Evolutionary conservation across 768 basidiomycete genomes (phyloP), one percentile per base, ranked within the genome.

Genomic region (Trametes meyenii): DNA sequence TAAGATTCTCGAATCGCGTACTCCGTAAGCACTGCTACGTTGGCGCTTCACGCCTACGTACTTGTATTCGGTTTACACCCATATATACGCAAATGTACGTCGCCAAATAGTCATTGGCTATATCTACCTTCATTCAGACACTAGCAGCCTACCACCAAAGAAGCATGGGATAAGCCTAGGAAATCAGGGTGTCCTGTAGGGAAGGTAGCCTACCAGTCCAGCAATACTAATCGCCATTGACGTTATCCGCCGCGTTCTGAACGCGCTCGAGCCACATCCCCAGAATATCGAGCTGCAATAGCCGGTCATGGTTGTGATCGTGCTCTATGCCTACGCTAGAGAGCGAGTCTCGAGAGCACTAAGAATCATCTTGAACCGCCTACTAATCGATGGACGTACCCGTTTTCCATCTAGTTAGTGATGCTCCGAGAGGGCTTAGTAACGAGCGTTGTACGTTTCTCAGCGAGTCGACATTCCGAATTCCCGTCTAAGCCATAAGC

Each of bases 401-500:
- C 40, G 45, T 29, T 16, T 57, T 49, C 71, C 70, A 73, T 13
- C 3, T 38, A 10, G 40, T 39, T 12, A 72, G 17, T 12, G 55
- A 55, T 4, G 24, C 12, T 6, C 61, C 56, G 17, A 74, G 42
- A 1, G 71, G 69, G 0, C 19, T n/a, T 14, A 74, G 35, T 16
- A 72, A 48, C 19, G 60, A 48, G 13, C 36, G 33, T 38, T 66
- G 53, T 13, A 71, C 52, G 42, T 46, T 60, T 14, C 38, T 33
- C 1, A 68, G 43, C 23, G 62, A 52, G 39, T 61, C 60, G 16
- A 45, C 21, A 36, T 72, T 67, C 48, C 73, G 66, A 13, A 75
- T 66, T 5, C 74, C 73, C 1, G 72, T 74, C 74, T 75, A 59
- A 24, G 21, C n/a, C 11, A 19, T 3, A 17, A 35, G 35, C 46